These are phyloP conservation scores for Kazachstania taianensis DNA, from an alignment of 805 yeast species.

Conservation along the genomic window DNA sequence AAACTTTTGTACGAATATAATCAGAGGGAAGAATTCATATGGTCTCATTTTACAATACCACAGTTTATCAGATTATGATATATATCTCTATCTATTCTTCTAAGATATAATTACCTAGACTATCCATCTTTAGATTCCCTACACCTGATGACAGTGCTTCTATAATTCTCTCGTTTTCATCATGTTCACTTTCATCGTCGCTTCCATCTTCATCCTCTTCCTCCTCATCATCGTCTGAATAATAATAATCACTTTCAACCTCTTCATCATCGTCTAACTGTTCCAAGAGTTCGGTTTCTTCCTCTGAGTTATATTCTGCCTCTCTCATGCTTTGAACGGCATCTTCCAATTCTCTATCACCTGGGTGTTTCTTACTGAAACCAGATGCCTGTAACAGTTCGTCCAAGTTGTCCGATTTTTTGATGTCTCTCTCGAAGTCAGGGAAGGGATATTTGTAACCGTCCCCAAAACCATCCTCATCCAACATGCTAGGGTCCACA, in stretches of 20 bases:
- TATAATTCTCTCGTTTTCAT: conserved; percentile 52
- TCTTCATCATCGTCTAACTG: conserved; percentile 39
- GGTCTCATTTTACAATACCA: neutral
- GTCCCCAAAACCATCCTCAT: conserved; percentile 71
- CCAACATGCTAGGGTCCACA: conserved; percentile 60
- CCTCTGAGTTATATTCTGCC: conserved; percentile 27
- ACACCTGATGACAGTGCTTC: conserved; percentile 59
- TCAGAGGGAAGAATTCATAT: neutral
- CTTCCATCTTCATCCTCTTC: conserved; percentile 24
- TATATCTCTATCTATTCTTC: conserved; percentile 28
- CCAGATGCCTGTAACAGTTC: conserved; percentile 91
- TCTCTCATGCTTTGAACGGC: conserved; percentile 64
- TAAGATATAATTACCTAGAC: conserved; percentile 68
- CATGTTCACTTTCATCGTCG: conserved; percentile 30
- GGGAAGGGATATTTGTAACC: conserved; percentile 75
- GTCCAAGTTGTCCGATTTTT: conserved; percentile 62
- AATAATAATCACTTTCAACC: conserved; percentile 20
- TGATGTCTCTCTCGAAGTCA: conserved; percentile 63
- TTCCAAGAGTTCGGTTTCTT: conserved; percentile 28
- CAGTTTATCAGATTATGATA: neutral
- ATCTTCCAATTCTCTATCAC: conserved; percentile 57
- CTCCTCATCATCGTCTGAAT: conserved; percentile 25
- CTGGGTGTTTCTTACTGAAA: conserved; percentile 43
- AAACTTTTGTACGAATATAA: no score
- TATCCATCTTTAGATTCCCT: conserved; percentile 65